These are phyloP conservation scores for Cercophora sp. DNA, from an alignment of 495 filamentous ascomycete genomes.

Conservation along the genomic window DNA sequence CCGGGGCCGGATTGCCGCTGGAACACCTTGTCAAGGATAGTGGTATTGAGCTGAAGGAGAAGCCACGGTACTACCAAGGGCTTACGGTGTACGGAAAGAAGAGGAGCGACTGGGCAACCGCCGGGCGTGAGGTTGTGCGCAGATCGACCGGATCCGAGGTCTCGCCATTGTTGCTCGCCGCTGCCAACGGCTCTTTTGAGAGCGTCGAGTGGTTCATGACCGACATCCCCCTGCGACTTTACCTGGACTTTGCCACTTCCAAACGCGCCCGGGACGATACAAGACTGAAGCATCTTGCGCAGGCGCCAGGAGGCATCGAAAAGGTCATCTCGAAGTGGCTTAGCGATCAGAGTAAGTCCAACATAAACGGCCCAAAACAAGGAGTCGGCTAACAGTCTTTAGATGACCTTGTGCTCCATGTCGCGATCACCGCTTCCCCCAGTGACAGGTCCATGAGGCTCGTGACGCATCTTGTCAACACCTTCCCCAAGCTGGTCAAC, in stretches of 20 bases:
- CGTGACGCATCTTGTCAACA: conserved; percentile 57
- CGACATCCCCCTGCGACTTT: conserved; percentile 57
- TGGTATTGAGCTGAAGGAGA: conserved; percentile 54
- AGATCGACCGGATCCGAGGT: conserved; percentile 21
- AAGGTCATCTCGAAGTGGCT: conserved; percentile 59
- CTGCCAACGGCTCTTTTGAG: conserved; percentile 52
- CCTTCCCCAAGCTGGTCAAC: conserved; percentile 56
- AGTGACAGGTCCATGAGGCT: conserved; percentile 43
- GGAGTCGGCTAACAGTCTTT: conserved; percentile 22
- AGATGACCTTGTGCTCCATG: conserved; percentile 64
- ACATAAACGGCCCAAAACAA: too few relatives aligned
- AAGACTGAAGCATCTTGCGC: conserved; percentile 50
- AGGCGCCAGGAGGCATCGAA: conserved; percentile 55
- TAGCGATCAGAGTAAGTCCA: conserved; percentile 43
- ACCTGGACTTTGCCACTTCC: conserved; percentile 57
- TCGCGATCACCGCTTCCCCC: conserved; percentile 49
- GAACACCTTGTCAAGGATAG: conserved; percentile 56
- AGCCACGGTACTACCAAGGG: conserved; percentile 66
- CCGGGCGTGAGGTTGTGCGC: conserved; percentile 40
- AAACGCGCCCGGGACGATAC: conserved; percentile 50
- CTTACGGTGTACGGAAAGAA: conserved; percentile 69
- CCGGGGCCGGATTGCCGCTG: conserved; percentile 62
- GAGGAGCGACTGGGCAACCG: conserved; percentile 56
- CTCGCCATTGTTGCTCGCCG: conserved; percentile 59
- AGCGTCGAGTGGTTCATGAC: conserved; percentile 67